Base-by-base conservation (phyloP, 2,329 filamentous ascomycete genomes). In the Exserohilum turcica region DNA sequence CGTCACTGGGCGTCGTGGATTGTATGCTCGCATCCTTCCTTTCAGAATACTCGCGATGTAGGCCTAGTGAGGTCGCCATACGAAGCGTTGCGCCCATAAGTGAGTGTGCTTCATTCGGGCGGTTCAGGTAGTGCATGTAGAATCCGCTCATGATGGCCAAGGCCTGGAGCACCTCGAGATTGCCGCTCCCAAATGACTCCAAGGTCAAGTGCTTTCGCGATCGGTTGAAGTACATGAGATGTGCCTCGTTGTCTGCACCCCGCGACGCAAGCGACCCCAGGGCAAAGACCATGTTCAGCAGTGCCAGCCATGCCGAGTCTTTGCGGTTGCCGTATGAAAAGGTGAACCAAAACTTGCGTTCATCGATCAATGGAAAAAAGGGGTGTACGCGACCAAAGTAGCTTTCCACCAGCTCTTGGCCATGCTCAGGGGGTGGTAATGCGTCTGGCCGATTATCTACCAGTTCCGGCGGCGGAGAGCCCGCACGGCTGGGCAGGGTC, bases 41-140 rank as follows among this genome's bases (percentile, higher is more conserved):
- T 50, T 79, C 77, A 0, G 75, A 72, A 54, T 81, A 82, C 62
- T 91, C 88, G 45, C 87, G 82, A 70, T 91, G 88, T 13, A 91
- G 75, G 1, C 88, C 88, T 24, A 91, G 78, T 1, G 87, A 86
- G 55, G 85, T 88, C n/a, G 88, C 88, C 83, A 91, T 89, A 48
- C 88, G 81, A 49, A 90, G 79, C 3, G 87, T 85, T 2, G 87
- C 87, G 15, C 88, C 88, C 65, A 89, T 83, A 8, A 91, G 79
- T 19, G 87, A 85, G 67, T 90, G 89, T 13, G 88, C 89, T 78
- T 91, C 87, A 66, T 91, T 91, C 1, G 88, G 88, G 16, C 87
- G 82, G 74, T 90, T 90, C 63, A 89, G 84, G 66, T 91, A 91
- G 72, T 91, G 89, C 50, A 91, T 82, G 68, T 92, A 92, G 75